phyloP scores from a whole-genome alignment of 2,329 filamentous ascomycete species.

The Trichophyton simii region DNA sequence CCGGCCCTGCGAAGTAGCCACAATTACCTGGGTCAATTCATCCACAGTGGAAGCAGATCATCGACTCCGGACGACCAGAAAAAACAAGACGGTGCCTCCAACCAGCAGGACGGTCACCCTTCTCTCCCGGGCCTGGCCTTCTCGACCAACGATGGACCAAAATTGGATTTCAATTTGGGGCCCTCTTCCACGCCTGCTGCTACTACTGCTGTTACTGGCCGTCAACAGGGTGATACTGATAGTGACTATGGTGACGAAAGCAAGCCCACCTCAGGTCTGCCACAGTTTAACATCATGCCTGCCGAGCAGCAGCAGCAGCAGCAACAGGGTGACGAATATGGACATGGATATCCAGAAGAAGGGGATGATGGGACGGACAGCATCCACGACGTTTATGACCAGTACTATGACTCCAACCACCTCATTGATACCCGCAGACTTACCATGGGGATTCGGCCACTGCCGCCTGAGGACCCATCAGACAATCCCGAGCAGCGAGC shows the following conservation, averaged over 20 bases:
- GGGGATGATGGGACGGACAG: conserved; percentile 7
- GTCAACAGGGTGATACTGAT: conserved; percentile 32
- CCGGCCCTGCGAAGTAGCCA: conserved; percentile 25
- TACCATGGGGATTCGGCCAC: conserved; percentile 59
- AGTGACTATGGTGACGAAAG: conserved; percentile 43
- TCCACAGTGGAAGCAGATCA: conserved; percentile 21
- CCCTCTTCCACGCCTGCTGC: background rate
- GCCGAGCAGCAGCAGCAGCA: conserved; percentile 10
- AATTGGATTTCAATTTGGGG: background rate
- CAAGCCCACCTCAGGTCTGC: conserved; percentile 36
- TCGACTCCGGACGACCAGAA: background rate
- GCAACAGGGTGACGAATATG: conserved; percentile 4
- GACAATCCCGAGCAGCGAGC: conserved; percentile 91
- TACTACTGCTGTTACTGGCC: background rate
- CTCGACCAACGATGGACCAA: background rate
- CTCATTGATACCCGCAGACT: conserved; percentile 37
- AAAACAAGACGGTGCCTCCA: background rate
- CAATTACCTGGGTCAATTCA: conserved; percentile 27
- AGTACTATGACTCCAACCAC: conserved; percentile 14
- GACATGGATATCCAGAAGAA: background rate
- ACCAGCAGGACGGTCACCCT: background rate
- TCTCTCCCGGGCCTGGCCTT: background rate
- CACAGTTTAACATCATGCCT: conserved; percentile 22
- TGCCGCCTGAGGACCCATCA: conserved; percentile 73
- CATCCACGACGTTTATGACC: conserved; percentile 16